A percentile compares a stretch with the other conserved stretches of the same genome.
Evolutionary conservation across 495 filamentous ascomycete species (phyloP).

Genomic region (Recurvomyces mirabilis): DNA sequence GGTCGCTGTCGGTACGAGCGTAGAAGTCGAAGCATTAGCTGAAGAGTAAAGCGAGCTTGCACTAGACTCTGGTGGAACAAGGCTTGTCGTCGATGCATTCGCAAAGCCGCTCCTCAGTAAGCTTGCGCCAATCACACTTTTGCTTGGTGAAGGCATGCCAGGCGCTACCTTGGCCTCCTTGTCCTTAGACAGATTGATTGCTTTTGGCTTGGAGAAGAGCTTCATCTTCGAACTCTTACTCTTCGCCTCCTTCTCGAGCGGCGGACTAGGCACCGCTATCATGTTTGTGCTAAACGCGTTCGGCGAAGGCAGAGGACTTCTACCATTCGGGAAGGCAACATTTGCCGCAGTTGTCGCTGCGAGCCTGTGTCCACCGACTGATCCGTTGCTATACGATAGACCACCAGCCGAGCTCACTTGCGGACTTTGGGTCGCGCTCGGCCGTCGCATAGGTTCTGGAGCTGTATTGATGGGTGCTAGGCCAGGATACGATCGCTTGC

Average conservation of each 20-base stretch:
- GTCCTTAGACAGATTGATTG: conserved; percentile 65
- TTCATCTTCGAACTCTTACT: conserved; percentile 80
- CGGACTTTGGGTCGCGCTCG: conserved; percentile 38
- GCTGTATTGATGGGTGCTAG: conserved; percentile 41
- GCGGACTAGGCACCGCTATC: conserved; percentile 20
- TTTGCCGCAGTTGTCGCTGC: conserved; percentile 78
- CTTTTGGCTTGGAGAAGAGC: conserved; percentile 80
- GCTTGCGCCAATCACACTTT: conserved; percentile 48
- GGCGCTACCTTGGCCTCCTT: conserved; percentile 52
- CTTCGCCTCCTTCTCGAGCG: conserved; percentile 50
- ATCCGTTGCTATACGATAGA: conserved; percentile 48
- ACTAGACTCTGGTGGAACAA: conserved; percentile 41
- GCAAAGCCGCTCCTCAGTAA: conserved; percentile 48
- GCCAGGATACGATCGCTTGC: conserved; percentile 49
- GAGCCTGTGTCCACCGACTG: conserved; percentile 51
- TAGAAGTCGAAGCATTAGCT: conserved; percentile 74
- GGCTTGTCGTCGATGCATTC: conserved; percentile 74
- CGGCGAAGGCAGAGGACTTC: conserved; percentile 38
- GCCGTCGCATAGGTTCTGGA: conserved; percentile 23
- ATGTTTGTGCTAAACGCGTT: conserved; percentile 11
- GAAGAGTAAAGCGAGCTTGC: conserved; percentile 53
- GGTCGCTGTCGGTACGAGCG: conserved; percentile 44
- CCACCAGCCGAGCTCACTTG: conserved; percentile 35
- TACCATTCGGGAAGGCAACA: conserved; percentile 57
- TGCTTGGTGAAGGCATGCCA: conserved; percentile 69